Base-by-base conservation (phyloP, 495 filamentous ascomycete genomes). In the Acidiella bohemica region DNA sequence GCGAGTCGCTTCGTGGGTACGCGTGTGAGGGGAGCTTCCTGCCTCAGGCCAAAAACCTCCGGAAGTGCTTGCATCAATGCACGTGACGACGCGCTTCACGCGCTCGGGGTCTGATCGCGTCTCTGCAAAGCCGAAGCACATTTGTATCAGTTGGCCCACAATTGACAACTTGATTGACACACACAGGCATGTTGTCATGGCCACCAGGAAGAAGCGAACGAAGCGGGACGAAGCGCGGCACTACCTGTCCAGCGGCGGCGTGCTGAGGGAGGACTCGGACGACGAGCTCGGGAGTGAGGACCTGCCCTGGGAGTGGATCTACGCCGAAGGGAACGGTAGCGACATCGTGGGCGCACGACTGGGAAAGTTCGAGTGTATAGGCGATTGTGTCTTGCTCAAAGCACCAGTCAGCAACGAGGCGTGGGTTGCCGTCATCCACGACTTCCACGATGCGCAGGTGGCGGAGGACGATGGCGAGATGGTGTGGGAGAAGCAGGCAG, bases 261-360 rank as follows among this genome's bases (percentile, higher is more conserved):
- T 88, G n/a, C 59, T 67, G 11, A 70, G 83, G 43, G 85, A 92
- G 40, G 84, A 92, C 55, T 93, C 84, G 10, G 88, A 95, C 63
- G 86, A 94, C 50, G 88, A 94, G 55, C 68, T 92, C 8, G 85
- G 84, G 14, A 63, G 74, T 13, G 84, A 90, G 39, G 84, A 93
- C 58, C 65, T 68, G 29, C 84, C 85, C 1, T 97, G 90, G 90
- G 76, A 92, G 56, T 97, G 87, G 88, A 76, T 95, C 21, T 90
- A 90, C 60, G 32, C 10, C 18, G 66, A 66, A 21, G 46, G 60
- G 3, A 46, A 30, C 12, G 19, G 16, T 13, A 41, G 6, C 11
- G 35, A 19, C 11, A 90, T 93, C 33, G 53, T 88, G 27, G 90
- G 80, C 10, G 92, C 88, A 32, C 74, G 75, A 12, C 90, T 84